Base-by-base conservation (phyloP, 2,329 filamentous ascomycete genomes). In the Arthrobotrys iridis region DNA sequence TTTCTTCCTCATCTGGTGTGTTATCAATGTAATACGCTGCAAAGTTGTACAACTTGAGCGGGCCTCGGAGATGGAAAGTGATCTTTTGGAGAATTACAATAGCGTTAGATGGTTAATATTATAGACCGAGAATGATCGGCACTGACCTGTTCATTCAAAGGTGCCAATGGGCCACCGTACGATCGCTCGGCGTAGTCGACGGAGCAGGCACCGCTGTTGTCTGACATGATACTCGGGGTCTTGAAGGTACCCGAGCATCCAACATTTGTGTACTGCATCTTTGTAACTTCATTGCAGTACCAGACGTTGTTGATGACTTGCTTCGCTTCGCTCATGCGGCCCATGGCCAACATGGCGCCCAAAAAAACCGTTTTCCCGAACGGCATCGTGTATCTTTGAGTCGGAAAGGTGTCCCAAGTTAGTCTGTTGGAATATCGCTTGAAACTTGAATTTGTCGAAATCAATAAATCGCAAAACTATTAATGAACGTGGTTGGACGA, bases 401-500 rank as follows among this genome's bases (percentile, higher is more conserved):
- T 43, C 22, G 55, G 55, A 28, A 59, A 43, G 20, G 28, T 28
- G 4, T 37, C 24, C 26, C 63, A 58, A 48, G 63, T 68, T 52
- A 68, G 63, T 75, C 43, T 40, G 37, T 40, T 58, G 30, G 62
- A 68, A 40, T 46, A 52, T 60, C 43, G 59, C 60, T 41, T 63
- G 35, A 43, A 46, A 46, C 20, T 50, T 40, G 26, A 57, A 59
- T 41, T 11, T 26, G 60, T 58, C 26, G 46, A 50, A 63, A 58
- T 48, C 45, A 59, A 65, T 30, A 37, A 73, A 73, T 58, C 30
- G 60, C 59, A 63, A 63, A 62, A 63, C 37, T 30, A 24, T 40
- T 68, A 75, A 75, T 48, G 71, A 75, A 43, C 57, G 71, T 75
- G 71, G 48, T 58, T 33, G 70, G 71, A 75, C 71, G 55, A 68